Evolutionary conservation across 345 rosid genomes (phyloP), one percentile per base, ranked within the genome.

Genomic region (Rhizophora mangle): DNA sequence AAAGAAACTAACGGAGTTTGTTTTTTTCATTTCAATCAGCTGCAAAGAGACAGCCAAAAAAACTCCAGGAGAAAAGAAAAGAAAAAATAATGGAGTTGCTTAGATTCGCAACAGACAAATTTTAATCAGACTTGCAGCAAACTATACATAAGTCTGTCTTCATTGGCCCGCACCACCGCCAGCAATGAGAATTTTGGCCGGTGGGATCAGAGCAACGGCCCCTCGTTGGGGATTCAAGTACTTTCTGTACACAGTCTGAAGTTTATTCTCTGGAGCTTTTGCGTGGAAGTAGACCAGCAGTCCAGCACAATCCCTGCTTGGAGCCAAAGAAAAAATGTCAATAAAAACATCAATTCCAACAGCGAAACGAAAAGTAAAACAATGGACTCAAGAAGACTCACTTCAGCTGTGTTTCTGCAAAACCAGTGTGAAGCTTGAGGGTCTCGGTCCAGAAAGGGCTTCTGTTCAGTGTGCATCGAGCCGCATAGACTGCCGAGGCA

Each of bases 401-500:
- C 97, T 69, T 81, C 37, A 91, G 74, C 67, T 91, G 86, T 26
- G 74, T 6, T 73, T 77, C 92, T 4, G 92, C 68, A 79, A 85
- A 90, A 0, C 96, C 89, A 0, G 96, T 90, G 77, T 95, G 96
- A 66, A 83, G 76, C 76, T 75, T 78, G 0, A 95, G 89, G 1
- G 98, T 92, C 16, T 82, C 86, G 0, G 86, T 92, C 97, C 97
- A 95, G 11, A 49, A 27, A 19, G 93, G 90, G 9, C 46, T 73
- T 69, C 64, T 77, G 76, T 81, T 81, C 60, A 95, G 79, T 10
- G 81, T 80, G 68, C 89, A 83, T 36, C 97, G 82, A 47, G 99
- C 99, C 4, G 86, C 88, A 64, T 90, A 96, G 5, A 96, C 98
- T 2, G 99, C 98, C 13, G 99, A 88, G 65, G 99, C 98, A 68